These are phyloP conservation scores for Hura crepitans DNA, from an alignment of 441 rosid species.

Conservation along the genomic window DNA sequence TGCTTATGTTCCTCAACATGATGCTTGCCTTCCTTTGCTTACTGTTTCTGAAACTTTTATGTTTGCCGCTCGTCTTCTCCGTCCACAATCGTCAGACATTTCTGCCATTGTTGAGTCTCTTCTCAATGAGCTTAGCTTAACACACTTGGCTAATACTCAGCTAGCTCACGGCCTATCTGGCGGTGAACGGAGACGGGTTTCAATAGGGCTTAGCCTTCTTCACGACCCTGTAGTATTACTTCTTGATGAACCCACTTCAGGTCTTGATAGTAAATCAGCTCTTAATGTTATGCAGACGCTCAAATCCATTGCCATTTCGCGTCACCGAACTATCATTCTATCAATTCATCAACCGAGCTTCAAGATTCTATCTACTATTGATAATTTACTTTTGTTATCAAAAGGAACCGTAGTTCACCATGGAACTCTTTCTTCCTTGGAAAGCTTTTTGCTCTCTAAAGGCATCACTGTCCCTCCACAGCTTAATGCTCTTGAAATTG, in stretches of 20 bases:
- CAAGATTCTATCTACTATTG: slow-evolving; percentile 49
- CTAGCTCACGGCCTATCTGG: slow-evolving; percentile 63
- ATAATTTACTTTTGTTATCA: slow-evolving; percentile 49
- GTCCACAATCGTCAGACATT: slow-evolving; percentile 37
- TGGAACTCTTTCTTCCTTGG: slow-evolving; percentile 55
- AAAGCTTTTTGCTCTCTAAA: slow-evolving; percentile 43
- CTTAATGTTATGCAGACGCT: slow-evolving; percentile 58
- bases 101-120: slow-evolving; percentile 45
- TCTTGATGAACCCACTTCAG: slow-evolving; percentile 76
- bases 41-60: slow-evolving; percentile 72
- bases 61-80: slow-evolving; percentile 65
- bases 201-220: slow-evolving; percentile 61
- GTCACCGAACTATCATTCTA: slow-evolving; percentile 57
- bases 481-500: slow-evolving; percentile 55
- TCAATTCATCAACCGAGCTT: slow-evolving; percentile 75
- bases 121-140: slow-evolving; percentile 54
- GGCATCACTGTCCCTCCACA: slow-evolving; percentile 63
- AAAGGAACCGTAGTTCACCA: slow-evolving; percentile 74
- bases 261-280: slow-evolving; percentile 61
- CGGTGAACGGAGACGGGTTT: slow-evolving; percentile 69
- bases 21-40: slow-evolving; percentile 62
- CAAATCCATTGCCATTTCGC: slow-evolving; percentile 55
- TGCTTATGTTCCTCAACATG: slow-evolving; percentile 83
- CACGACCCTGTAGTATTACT: slow-evolving; percentile 62
- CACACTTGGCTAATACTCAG: slow-evolving; percentile 49